phyloP scores from a whole-genome alignment of 139 green algal species.

The Chloropicon primus region DNA sequence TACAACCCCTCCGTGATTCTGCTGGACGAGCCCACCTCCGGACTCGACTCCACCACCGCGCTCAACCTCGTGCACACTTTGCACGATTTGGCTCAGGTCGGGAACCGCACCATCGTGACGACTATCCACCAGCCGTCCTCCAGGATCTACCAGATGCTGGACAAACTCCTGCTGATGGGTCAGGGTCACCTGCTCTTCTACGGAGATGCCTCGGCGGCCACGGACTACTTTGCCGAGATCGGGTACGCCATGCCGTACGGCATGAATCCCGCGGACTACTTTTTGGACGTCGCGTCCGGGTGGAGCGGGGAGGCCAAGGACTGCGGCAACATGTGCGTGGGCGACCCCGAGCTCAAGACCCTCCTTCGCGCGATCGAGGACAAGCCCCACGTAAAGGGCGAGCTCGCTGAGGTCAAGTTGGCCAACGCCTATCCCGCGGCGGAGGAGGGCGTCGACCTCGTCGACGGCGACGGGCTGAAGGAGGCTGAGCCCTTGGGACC shows the following conservation, averaged over 20 bases:
- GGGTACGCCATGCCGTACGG: conserved; percentile 40
- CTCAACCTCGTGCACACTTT: conserved; percentile 66
- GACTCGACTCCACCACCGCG: conserved; percentile 83
- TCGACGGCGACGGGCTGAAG: too few relatives aligned
- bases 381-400: background rate
- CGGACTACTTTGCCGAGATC: conserved; percentile 32
- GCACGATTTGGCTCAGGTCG: conserved; percentile 45
- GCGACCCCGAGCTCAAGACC: background rate
- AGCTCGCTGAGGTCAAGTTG: too few relatives aligned
- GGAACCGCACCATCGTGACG: conserved; percentile 70
- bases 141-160: conserved; percentile 66
- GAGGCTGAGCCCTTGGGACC: background rate
- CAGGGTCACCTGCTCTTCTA: conserved; percentile 73
- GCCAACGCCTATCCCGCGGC: too few relatives aligned
- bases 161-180: conserved; percentile 45
- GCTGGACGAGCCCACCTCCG: conserved; percentile 62
- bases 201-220: conserved; percentile 25
- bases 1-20: conserved; percentile 83
- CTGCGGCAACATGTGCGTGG: background rate
- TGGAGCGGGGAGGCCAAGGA: background rate
- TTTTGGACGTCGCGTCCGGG: conserved; percentile 29
- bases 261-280: conserved; percentile 51
- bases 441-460: too few relatives aligned
- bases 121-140: conserved; percentile 81
- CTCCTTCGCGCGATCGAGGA: background rate